phyloP scores from a whole-genome alignment of 1,139 yeast species.

The Blastobotrys raffinosifermentans region DNA sequence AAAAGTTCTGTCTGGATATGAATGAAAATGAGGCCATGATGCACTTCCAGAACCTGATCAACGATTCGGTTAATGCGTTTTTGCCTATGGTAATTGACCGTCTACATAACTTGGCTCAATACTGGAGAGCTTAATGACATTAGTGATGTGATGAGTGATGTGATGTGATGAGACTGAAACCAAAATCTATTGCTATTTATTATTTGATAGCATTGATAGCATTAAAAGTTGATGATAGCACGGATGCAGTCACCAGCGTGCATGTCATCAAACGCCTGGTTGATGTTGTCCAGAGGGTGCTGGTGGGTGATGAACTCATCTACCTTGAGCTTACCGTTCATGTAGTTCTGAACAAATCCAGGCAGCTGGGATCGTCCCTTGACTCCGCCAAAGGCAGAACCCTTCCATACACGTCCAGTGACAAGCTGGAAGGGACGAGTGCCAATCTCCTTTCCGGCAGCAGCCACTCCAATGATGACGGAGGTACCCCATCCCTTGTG shows the following conservation, averaged over 20 bases:
- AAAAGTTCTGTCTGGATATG: slow-evolving; percentile 88
- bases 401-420: slow-evolving; percentile 98
- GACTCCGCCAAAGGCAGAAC: slow-evolving; percentile 98
- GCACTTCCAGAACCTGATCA: slow-evolving; percentile 88
- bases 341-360: slow-evolving; percentile 78
- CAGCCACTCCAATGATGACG: slow-evolving; percentile 93
- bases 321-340: slow-evolving; percentile 77
- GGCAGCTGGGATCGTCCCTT: slow-evolving; percentile 97
- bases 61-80: slow-evolving; percentile 89
- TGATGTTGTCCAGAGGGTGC: slow-evolving; percentile 70
- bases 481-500: slow-evolving; percentile 99
- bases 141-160: too few relatives aligned
- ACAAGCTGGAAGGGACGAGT: slow-evolving; percentile 98
- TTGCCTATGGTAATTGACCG: slow-evolving; percentile 93
- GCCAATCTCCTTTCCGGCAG: slow-evolving; percentile 93
- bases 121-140: slow-evolving; percentile 72
- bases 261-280: slow-evolving; percentile 90
- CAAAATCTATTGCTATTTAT: too few relatives aligned
- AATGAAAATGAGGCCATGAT: slow-evolving; percentile 92
- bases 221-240: slow-evolving; percentile 57
- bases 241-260: slow-evolving; percentile 91
- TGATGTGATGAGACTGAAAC: too few relatives aligned
- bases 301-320: slow-evolving; percentile 94
- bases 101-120: slow-evolving; percentile 91
- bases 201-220: too few relatives aligned